Evolutionary conservation across 805 yeast genomes (phyloP).

Genomic region (Saturnispora quitensis): DNA sequence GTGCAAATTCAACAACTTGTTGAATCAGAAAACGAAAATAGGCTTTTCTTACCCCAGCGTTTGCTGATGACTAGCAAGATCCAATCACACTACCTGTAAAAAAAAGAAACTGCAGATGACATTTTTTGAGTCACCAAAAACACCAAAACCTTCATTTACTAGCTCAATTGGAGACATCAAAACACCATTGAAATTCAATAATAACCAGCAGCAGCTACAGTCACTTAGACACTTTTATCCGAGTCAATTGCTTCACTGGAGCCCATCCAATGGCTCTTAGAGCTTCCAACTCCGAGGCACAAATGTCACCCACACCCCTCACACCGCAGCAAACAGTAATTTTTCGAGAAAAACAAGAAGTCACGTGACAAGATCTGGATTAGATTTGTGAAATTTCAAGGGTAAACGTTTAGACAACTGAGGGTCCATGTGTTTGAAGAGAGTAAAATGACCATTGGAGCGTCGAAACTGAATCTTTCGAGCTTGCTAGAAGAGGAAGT

Average conservation of each 20-base stretch:
- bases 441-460: slow-evolving; percentile 7
- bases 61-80: background rate
- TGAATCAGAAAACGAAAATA: background rate
- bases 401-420: background rate
- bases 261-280: background rate
- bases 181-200: background rate
- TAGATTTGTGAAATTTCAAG: background rate
- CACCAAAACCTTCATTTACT: background rate
- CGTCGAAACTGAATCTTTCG: slow-evolving; percentile 21
- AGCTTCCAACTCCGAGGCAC: background rate
- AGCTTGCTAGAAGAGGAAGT: slow-evolving; percentile 20
- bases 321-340: background rate
- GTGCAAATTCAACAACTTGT: background rate
- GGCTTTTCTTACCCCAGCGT: background rate
- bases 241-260: background rate
- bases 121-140: background rate
- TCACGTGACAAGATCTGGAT: background rate
- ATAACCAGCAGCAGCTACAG: background rate
- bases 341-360: background rate
- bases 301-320: background rate
- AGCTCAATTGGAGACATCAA: background rate
- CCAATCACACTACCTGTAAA: background rate
- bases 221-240: background rate
- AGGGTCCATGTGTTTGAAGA: background rate
- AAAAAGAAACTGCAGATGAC: background rate